Evolutionary conservation across 495 filamentous ascomycete species (phyloP).

Genomic region (Neurospora cerealis): DNA sequence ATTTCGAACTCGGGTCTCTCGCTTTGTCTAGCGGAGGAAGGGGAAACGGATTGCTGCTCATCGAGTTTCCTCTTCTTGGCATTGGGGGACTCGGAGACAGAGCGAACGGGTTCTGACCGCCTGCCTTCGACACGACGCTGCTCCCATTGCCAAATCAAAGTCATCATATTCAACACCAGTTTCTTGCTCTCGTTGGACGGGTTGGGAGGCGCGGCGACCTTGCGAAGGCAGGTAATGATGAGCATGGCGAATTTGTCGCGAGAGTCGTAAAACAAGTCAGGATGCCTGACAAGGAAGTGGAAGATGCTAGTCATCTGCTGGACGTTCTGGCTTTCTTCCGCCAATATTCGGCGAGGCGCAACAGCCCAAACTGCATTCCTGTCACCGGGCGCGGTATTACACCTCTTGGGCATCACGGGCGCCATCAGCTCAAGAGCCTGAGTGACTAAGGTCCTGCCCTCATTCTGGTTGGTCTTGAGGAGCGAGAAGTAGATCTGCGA

Average conservation of each 20-base stretch:
- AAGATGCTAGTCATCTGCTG: constrained; percentile 97
- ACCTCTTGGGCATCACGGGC: constrained; percentile 78
- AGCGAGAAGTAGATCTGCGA: constrained; percentile 87
- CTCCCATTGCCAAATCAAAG: constrained; percentile 88
- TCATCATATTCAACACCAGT: constrained; percentile 81
- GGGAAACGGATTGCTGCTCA: constrained; percentile 33
- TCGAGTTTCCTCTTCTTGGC: constrained; percentile 71
- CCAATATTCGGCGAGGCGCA: constrained; percentile 80
- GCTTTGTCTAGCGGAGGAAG: constrained; percentile 36
- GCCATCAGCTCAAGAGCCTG: constrained; percentile 92
- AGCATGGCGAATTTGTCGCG: constrained; percentile 80
- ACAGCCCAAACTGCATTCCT: constrained; percentile 67
- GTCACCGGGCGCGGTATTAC: constrained; percentile 34
- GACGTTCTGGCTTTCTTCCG: constrained; percentile 92
- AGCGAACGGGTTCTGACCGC: constrained; percentile 29
- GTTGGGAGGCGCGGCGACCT: constrained; percentile 75
- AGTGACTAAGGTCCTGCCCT: constrained; percentile 83
- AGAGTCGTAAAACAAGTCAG: constrained; percentile 89
- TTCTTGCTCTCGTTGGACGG: constrained; percentile 90
- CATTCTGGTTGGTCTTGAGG: constrained; percentile 85
- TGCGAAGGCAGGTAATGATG: constrained; percentile 80
- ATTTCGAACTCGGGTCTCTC: constrained; percentile 62
- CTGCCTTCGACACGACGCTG: constrained; percentile 58
- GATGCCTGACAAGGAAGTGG: constrained; percentile 87
- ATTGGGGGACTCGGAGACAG: constrained; percentile 57